Conservation (phyloP, 139 green algal species). For the Limnomonas spitsbergensis region DNA sequence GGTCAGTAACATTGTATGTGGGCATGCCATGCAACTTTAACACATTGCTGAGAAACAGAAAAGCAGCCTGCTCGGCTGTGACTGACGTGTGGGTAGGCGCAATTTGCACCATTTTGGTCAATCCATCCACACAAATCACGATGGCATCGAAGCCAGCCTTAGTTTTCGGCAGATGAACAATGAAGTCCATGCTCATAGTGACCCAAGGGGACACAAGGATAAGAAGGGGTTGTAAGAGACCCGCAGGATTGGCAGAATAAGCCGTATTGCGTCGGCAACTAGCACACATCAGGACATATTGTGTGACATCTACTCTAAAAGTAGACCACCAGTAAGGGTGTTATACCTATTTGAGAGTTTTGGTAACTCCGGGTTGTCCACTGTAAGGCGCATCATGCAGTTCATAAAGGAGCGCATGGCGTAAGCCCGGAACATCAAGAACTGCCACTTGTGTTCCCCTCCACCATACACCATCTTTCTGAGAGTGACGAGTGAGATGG, state of each 20-base stretch:
- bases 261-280: constrained; percentile 43
- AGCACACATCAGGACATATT: constrained; percentile 35
- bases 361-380: constrained; percentile 21
- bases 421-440: not conserved
- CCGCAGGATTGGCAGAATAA: not conserved
- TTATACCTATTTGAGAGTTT: not conserved
- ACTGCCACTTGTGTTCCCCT: constrained; percentile 1
- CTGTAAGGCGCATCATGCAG: constrained; percentile 13
- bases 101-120: constrained; percentile 55
- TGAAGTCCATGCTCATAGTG: constrained; percentile 54
- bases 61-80: constrained; percentile 44
- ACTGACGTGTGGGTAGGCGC: constrained; percentile 27
- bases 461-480: constrained; percentile 20
- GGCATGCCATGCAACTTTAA: too few species aligned
- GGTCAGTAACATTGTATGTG: constrained; percentile 59
- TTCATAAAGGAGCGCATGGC: not conserved
- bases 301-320: constrained; percentile 3
- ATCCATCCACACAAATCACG: constrained; percentile 53
- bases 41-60: too few species aligned
- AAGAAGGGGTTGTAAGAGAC: constrained; percentile 45
- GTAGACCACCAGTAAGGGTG: constrained; percentile 26
- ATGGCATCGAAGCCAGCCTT: constrained; percentile 30
- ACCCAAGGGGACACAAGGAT: constrained; percentile 40
- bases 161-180: constrained; percentile 43
- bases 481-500: not conserved